A percentile compares a stretch with the other conserved stretches of the same genome.
These are phyloP conservation scores for Pleurotus cornucopiae DNA, from an alignment of 768 basidiomycete genomes.

Conservation along the genomic window DNA sequence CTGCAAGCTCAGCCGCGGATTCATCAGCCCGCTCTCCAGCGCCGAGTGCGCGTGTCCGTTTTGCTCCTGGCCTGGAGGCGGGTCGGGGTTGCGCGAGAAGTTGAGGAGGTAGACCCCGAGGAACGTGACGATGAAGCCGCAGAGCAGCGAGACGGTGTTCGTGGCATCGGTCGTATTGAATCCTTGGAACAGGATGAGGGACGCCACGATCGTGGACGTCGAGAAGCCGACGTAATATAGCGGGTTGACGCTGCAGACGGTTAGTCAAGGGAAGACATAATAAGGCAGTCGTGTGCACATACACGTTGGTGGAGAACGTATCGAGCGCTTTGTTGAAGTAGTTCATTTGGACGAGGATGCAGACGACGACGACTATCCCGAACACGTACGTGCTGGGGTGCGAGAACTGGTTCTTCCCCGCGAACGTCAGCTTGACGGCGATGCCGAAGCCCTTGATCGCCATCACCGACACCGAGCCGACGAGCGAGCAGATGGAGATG, in stretches of 20 bases:
- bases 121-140: constrained; percentile 91
- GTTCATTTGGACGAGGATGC: constrained; percentile 92
- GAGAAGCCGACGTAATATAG: constrained; percentile 98
- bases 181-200: constrained; percentile 95
- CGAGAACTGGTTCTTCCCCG: constrained; percentile 92
- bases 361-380: constrained; percentile 72
- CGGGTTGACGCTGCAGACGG: constrained; percentile 75
- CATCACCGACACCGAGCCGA: constrained; percentile 98
- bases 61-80: constrained; percentile 28
- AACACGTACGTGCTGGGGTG: constrained; percentile 97
- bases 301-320: constrained; percentile 97
- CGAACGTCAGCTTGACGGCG: constrained; percentile 90
- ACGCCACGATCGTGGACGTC: constrained; percentile 88
- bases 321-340: constrained; percentile 99
- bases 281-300: constrained; percentile 27
- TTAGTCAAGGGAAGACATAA: neutral
- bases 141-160: constrained; percentile 82
- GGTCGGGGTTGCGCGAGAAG: constrained; percentile 60
- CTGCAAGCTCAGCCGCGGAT: constrained; percentile 77
- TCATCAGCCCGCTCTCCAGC: constrained; percentile 64
- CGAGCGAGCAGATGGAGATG: constrained; percentile 93
- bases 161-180: constrained; percentile 84
- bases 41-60: constrained; percentile 39
- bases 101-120: constrained; percentile 95
- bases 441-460: constrained; percentile 98